A percentile compares a stretch with the other conserved stretches of the same genome.
Evolutionary conservation across 2,329 filamentous ascomycete genomes (phyloP).

Genomic region (Phaeosphaeria sp.): DNA sequence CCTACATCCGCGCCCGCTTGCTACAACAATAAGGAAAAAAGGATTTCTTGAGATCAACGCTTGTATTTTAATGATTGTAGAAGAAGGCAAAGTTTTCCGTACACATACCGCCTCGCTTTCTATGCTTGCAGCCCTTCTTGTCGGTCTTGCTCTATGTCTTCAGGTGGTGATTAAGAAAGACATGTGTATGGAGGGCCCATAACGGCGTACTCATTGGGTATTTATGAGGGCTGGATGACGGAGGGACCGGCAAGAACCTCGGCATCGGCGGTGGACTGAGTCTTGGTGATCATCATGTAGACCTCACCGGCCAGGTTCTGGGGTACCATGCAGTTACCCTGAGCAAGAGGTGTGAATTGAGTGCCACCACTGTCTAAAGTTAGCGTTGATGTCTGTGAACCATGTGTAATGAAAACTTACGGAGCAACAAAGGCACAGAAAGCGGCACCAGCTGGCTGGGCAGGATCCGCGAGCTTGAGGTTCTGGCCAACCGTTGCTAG

Average conservation of each 20-base stretch:
- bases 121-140: constrained; percentile 5
- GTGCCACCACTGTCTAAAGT: constrained; percentile 38
- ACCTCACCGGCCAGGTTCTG: constrained; percentile 67
- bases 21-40: constrained; percentile 21
- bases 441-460: constrained; percentile 53
- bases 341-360: constrained; percentile 63
- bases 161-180: constrained; percentile 3
- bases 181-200: constrained; percentile 5
- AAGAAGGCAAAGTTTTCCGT: constrained; percentile 34
- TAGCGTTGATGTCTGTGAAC: constrained; percentile 19
- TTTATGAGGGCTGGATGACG: constrained; percentile 48
- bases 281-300: constrained; percentile 70
- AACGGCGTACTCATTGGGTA: constrained; percentile 2
- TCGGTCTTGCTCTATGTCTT: constrained; percentile 3
- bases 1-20: constrained; percentile 2
- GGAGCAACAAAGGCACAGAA: constrained; percentile 74
- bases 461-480: constrained; percentile 47
- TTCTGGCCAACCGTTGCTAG: constrained; percentile 48
- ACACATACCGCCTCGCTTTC: constrained; percentile 23
- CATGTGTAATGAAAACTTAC: constrained; percentile 45
- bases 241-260: constrained; percentile 66
- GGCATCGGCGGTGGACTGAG: constrained; percentile 39
- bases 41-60: constrained; percentile 39
- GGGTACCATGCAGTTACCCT: constrained; percentile 66
- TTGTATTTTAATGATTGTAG: constrained; percentile 47